phyloP scores from a whole-genome alignment of 805 yeast genomes.

The Metschnikowia baotianmanensis region DNA sequence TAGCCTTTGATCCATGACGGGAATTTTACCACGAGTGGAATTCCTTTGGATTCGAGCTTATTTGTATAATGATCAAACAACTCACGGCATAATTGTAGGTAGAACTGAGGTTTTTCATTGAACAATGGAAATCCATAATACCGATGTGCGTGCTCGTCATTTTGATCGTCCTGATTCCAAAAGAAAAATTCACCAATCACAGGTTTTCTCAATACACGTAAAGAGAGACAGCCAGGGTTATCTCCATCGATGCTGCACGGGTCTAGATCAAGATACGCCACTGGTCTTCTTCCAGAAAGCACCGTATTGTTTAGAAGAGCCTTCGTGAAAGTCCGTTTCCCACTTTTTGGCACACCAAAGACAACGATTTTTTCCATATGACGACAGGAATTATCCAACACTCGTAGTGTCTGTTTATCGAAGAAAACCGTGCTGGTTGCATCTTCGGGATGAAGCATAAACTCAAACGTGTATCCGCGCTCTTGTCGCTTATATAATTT shows the following conservation, averaged over 20 bases:
- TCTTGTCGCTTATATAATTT: slow-evolving; percentile 23
- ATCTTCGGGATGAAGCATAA: slow-evolving; percentile 3
- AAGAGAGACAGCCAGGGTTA: slow-evolving; percentile 66
- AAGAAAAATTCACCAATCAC: slow-evolving; percentile 31
- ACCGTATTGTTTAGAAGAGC: slow-evolving; percentile 50
- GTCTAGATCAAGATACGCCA: slow-evolving; percentile 70
- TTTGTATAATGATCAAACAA: slow-evolving; percentile 35
- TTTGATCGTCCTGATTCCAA: slow-evolving; percentile 7
- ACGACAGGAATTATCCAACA: slow-evolving; percentile 5
- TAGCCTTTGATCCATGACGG: slow-evolving; percentile 93
- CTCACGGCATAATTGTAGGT: slow-evolving; percentile 41
- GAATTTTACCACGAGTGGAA: slow-evolving; percentile 62
- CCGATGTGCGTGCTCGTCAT: slow-evolving; percentile 19
- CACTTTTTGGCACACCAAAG: slow-evolving; percentile 71
- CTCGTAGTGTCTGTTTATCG: slow-evolving; percentile 5
- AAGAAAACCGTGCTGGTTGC: slow-evolving; percentile 7
- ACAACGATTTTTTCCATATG: slow-evolving; percentile 35
- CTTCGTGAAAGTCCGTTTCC: slow-evolving; percentile 72
- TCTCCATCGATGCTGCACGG: slow-evolving; percentile 88
- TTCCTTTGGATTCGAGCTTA: slow-evolving; percentile 21
- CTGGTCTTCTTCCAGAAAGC: slow-evolving; percentile 22
- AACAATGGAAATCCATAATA: slow-evolving; percentile 71
- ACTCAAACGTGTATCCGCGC: slow-evolving; percentile 12
- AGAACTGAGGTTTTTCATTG: slow-evolving; percentile 59
- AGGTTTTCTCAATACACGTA: slow-evolving; percentile 35